Conservation (phyloP, 768 basidiomycete species). For the Boletellus sp. region DNA sequence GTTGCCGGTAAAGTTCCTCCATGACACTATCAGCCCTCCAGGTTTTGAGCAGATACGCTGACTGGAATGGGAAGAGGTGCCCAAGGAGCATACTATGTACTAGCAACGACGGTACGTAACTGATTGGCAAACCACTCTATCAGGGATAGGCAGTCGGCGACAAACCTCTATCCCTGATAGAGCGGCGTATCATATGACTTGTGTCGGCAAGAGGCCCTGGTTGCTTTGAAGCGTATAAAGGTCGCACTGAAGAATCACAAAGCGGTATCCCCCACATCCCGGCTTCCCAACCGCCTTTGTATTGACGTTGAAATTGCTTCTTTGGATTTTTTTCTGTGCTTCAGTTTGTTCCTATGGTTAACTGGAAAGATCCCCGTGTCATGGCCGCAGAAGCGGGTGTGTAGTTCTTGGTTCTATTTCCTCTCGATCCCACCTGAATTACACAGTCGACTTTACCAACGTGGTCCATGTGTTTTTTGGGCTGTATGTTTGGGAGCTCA, state of each 20-base stretch:
- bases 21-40: neutral
- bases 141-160: slow-evolving; percentile 7
- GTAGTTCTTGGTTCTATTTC: slow-evolving; percentile 3
- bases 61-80: neutral
- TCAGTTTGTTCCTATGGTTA: slow-evolving; percentile 21
- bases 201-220: slow-evolving; percentile 16
- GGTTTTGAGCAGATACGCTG: neutral
- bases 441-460: slow-evolving; percentile 53
- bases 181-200: too few species aligned
- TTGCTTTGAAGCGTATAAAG: slow-evolving; percentile 24
- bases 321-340: slow-evolving; percentile 10
- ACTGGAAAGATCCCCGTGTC: slow-evolving; percentile 23
- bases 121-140: slow-evolving; percentile 1
- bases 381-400: slow-evolving; percentile 23
- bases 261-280: slow-evolving; percentile 2
- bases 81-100: neutral
- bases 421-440: slow-evolving; percentile 1
- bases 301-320: slow-evolving; percentile 1
- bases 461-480: slow-evolving; percentile 64
- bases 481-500: slow-evolving; percentile 64
- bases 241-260: slow-evolving; percentile 3
- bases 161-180: too few species aligned
- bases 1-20: too few species aligned
- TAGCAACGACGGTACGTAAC: slow-evolving; percentile 17
- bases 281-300: slow-evolving; percentile 7